These are phyloP conservation scores for Cordia subcordata DNA, from an alignment of 257 asterid genomes.

Conservation along the genomic window DNA sequence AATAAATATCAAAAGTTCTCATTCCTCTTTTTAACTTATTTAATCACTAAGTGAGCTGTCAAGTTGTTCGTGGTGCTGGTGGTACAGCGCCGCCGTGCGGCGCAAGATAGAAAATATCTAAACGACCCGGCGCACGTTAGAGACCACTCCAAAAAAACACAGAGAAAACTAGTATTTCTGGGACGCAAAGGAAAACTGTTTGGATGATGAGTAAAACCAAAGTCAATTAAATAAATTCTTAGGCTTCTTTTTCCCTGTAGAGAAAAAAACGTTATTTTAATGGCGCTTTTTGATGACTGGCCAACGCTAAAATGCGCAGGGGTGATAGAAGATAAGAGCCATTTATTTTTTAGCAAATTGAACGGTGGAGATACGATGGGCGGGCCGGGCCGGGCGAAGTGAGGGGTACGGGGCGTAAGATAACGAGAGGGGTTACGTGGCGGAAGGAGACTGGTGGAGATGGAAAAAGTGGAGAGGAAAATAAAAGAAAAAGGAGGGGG, in stretches of 20 bases:
- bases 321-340: conserved; percentile 5
- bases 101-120: conserved; percentile 3
- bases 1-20: too few relatives aligned
- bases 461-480: too few relatives aligned
- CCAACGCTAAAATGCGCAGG: conserved; percentile 26
- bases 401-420: too few relatives aligned
- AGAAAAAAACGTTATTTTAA: conserved; percentile 20
- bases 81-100: conserved; percentile 6
- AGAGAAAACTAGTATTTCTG: too few relatives aligned
- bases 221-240: conserved; percentile 4
- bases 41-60: neutral
- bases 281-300: conserved; percentile 30
- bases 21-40: too few relatives aligned
- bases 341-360: neutral
- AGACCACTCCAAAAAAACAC: conserved; percentile 2
- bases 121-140: conserved; percentile 22
- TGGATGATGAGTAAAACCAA: conserved; percentile 1
- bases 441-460: too few relatives aligned
- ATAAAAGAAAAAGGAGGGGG: neutral
- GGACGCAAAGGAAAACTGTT: neutral
- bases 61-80: neutral
- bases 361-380: too few relatives aligned
- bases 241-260: conserved; percentile 7
- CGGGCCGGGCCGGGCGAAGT: too few relatives aligned
- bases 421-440: too few relatives aligned